These are phyloP conservation scores for Zygoascus flipseniorum DNA, from an alignment of 805 yeast species.

Conservation along the genomic window DNA sequence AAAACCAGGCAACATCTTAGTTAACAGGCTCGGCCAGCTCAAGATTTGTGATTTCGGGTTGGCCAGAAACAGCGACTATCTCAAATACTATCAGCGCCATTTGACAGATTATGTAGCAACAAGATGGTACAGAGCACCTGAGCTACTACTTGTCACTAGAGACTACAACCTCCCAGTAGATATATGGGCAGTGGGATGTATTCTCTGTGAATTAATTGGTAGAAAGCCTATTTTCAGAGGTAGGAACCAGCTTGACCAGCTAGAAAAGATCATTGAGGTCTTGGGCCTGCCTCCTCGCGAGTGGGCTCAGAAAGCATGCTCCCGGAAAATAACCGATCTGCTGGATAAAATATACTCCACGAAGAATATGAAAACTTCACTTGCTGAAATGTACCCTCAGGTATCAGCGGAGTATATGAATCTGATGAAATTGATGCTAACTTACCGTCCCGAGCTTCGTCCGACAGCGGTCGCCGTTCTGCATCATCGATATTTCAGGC, in stretches of 20 bases:
- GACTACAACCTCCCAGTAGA: slow-evolving; percentile 65
- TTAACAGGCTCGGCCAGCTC: slow-evolving; percentile 61
- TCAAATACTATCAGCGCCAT: slow-evolving; percentile 24
- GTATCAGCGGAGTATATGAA: slow-evolving; percentile 43
- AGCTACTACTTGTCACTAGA: slow-evolving; percentile 55
- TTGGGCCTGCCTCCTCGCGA: slow-evolving; percentile 57
- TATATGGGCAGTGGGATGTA: slow-evolving; percentile 92
- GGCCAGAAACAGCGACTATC: slow-evolving; percentile 57
- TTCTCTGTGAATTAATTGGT: slow-evolving; percentile 75
- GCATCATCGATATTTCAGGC: slow-evolving; percentile 44
- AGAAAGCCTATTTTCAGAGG: slow-evolving; percentile 78
- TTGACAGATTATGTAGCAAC: slow-evolving; percentile 70
- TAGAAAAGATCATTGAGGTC: slow-evolving; percentile 56
- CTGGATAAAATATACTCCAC: not conserved
- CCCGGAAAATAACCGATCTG: not conserved
- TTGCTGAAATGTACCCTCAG: slow-evolving; percentile 45
- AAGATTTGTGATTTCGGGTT: slow-evolving; percentile 93
- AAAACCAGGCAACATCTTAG: slow-evolving; percentile 83
- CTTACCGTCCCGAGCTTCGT: slow-evolving; percentile 57
- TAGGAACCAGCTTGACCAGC: slow-evolving; percentile 59
- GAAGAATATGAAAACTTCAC: not conserved
- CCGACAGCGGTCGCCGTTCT: slow-evolving; percentile 49
- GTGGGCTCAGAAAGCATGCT: not conserved
- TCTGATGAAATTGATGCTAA: slow-evolving; percentile 45
- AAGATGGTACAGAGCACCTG: slow-evolving; percentile 95